phyloP scores from a whole-genome alignment of 2,329 filamentous ascomycete species.

The Neonectria sp. region DNA sequence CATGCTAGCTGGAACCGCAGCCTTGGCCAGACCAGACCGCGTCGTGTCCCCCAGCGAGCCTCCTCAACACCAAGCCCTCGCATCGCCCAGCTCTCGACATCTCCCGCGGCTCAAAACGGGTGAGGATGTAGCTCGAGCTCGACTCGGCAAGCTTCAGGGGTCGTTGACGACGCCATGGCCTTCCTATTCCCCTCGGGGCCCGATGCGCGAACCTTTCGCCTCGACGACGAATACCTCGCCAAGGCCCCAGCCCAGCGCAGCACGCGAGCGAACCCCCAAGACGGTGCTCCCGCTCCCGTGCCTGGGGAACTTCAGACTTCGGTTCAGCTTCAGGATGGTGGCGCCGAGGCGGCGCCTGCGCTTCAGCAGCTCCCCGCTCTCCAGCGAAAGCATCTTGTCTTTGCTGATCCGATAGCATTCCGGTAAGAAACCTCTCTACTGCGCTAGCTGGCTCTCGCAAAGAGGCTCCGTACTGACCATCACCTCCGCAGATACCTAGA shows the following conservation, averaged over 20 bases:
- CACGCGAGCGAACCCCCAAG: conserved; percentile 40
- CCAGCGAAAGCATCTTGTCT: conserved; percentile 64
- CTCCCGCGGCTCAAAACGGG: conserved; percentile 30
- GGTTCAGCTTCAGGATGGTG: conserved; percentile 32
- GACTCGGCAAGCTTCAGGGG: conserved; percentile 41
- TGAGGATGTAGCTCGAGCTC: conserved; percentile 46
- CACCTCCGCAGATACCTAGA: conserved; percentile 77
- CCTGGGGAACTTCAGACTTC: conserved; percentile 37
- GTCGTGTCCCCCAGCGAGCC: neutral
- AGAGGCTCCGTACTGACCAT: conserved; percentile 27
- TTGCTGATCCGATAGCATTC: conserved; percentile 72
- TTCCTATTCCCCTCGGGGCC: conserved; percentile 55
- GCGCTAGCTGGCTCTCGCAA: neutral
- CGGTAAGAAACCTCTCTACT: conserved; percentile 56
- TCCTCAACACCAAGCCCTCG: conserved; percentile 12
- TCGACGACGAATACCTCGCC: conserved; percentile 46
- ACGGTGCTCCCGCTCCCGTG: conserved; percentile 37
- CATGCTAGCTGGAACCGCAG: conserved; percentile 43
- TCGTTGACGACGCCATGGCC: conserved; percentile 56
- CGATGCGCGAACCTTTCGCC: conserved; percentile 47
- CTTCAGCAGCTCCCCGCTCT: conserved; percentile 26
- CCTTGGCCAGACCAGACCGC: conserved; percentile 25
- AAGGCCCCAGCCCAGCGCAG: conserved; percentile 41
- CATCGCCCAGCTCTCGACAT: conserved; percentile 30
- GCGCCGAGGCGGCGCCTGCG: conserved; percentile 27